Base-by-base conservation (phyloP, 2,329 filamentous ascomycete species). In the Dactylellina cionopaga region DNA sequence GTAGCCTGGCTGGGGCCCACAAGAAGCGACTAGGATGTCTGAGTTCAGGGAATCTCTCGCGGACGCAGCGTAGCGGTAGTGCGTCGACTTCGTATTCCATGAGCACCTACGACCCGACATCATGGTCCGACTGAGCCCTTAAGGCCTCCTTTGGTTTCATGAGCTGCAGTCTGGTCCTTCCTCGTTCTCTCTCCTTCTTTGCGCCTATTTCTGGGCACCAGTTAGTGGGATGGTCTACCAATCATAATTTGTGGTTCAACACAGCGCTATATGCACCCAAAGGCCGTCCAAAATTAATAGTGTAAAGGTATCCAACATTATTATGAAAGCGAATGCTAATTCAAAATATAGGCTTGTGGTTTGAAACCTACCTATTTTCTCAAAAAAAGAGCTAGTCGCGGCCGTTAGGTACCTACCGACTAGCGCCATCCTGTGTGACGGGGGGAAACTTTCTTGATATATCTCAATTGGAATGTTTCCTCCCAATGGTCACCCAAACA, bases 1-100 rank as follows among this genome's bases (percentile, higher is more conserved):
- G 29, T 60, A 60, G 31, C 56, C 56, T 24, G 27, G 35, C 33
- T 35, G 15, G 35, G 51, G 19, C 51, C 51, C 35, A 10, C 41
- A 35, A 27, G 51, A 27, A 55, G 2, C n/a, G 25, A 27, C 56
- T 37, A n/a, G 56, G 43, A 41, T 60, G 13, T 11, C 35, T 29
- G 10, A 33, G 29, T 33, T 11, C 11, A n/a, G n/a, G n/a, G n/a
- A n/a, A n/a, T n/a, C n/a, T n/a, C n/a, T n/a, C n/a, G n/a, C n/a
- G n/a, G n/a, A n/a, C n/a, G n/a, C n/a, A n/a, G n/a, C n/a, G n/a
- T n/a, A n/a, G 51, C 51, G 51, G 51, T 55, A 55, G n/a, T n/a
- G n/a, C n/a, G n/a, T n/a, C 51, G 41, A 13, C 51, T 39, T 60
- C 56, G 56, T 54, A 64, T 55, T 64, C 41, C 49, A 39, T 27